Percentiles rank a stretch among this genome's conserved stretches.
Evolutionary conservation across 345 rosid species (phyloP).

Genomic region (Nephelium lappaceum): DNA sequence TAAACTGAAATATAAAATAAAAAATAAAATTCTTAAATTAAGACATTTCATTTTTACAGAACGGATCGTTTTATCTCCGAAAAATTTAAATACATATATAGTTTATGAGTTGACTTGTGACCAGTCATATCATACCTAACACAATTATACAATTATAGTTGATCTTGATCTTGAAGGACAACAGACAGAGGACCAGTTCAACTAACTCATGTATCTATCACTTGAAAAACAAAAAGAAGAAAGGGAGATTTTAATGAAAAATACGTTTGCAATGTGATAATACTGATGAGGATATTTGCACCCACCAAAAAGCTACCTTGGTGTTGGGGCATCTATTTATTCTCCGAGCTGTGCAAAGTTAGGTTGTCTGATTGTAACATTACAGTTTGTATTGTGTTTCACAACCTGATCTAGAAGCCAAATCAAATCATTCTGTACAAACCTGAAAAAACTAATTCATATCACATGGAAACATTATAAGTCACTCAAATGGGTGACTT

Average conservation of each 20-base stretch:
- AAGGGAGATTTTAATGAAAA: background rate
- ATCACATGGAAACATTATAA: background rate
- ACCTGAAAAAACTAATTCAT: background rate
- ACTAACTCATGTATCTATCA: background rate
- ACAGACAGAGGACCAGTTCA: background rate
- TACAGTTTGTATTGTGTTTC: background rate
- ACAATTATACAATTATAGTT: background rate
- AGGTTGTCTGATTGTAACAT: background rate
- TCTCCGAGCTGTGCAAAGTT: background rate
- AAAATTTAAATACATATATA: background rate
- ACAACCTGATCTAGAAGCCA: background rate
- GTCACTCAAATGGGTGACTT: slow-evolving; percentile 11
- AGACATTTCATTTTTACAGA: too few species aligned
- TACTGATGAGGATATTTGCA: background rate
- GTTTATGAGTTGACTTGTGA: background rate
- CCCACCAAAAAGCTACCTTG: background rate
- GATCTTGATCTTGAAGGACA: background rate
- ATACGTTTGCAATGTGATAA: background rate
- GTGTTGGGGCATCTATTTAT: background rate
- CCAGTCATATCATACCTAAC: slow-evolving; percentile 11
- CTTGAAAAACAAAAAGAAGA: background rate
- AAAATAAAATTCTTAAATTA: too few species aligned
- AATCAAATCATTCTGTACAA: background rate
- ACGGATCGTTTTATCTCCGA: too few species aligned
- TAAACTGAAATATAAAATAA: too few species aligned